A percentile compares a stretch with the other conserved stretches of the same genome.
Evolutionary conservation across 306 rosid genomes (phyloP).

Genomic region (Lathyrus tuberosus): DNA sequence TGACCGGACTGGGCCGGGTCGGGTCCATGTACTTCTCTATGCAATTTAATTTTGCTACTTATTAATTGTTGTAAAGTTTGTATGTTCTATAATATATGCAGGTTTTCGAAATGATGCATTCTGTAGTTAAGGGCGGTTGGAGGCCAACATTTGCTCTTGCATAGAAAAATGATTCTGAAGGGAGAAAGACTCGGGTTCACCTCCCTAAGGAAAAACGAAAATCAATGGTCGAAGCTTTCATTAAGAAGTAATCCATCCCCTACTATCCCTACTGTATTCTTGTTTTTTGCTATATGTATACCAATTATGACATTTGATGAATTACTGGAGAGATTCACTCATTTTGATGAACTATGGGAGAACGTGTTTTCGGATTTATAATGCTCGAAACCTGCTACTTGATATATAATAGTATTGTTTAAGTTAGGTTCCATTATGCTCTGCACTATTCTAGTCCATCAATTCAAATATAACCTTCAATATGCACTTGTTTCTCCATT

Average conservation of each 20-base stretch:
- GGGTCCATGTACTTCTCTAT: too few species aligned
- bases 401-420: too few species aligned
- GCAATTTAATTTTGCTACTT: slow-evolving; percentile 20
- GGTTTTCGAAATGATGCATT: slow-evolving; percentile 62
- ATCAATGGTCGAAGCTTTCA: slow-evolving; percentile 85
- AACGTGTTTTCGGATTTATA: too few species aligned
- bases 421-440: too few species aligned
- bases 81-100: slow-evolving; percentile 29
- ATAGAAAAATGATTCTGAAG: slow-evolving; percentile 73
- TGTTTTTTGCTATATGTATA: too few species aligned
- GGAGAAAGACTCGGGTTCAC: slow-evolving; percentile 79
- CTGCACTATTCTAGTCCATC: too few species aligned
- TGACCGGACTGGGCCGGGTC: not conserved
- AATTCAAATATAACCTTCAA: too few species aligned
- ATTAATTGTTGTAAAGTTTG: not conserved
- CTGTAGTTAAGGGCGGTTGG: slow-evolving; percentile 75
- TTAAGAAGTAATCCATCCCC: slow-evolving; percentile 77
- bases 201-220: slow-evolving; percentile 91
- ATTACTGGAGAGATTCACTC: too few species aligned
- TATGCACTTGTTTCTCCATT: slow-evolving; percentile 1
- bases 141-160: slow-evolving; percentile 93
- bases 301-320: too few species aligned
- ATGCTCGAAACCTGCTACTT: too few species aligned
- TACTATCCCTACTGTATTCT: not conserved
- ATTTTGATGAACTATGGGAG: too few species aligned